Evolutionary conservation across 768 basidiomycete genomes (phyloP).

Genomic region (Amanita rubescens): DNA sequence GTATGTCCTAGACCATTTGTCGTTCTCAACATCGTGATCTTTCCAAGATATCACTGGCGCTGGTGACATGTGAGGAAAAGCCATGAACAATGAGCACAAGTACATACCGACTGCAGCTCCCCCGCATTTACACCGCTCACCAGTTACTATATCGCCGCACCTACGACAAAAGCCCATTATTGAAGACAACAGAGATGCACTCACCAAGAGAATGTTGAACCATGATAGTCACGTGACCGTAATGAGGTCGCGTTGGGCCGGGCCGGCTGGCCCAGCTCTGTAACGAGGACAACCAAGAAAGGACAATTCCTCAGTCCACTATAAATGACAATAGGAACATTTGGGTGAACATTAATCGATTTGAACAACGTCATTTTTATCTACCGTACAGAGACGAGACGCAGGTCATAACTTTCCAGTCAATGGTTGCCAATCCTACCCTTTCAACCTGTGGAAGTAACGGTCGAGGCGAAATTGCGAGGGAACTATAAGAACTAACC

Average conservation of each 20-base stretch:
- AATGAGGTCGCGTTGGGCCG: too few species aligned
- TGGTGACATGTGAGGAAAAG: conserved; percentile 18
- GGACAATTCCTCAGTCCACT: background rate
- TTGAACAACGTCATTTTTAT: background rate
- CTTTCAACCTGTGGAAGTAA: conserved; percentile 43
- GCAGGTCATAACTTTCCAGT: conserved; percentile 24
- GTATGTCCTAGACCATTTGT: conserved; percentile 79
- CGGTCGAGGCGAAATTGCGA: background rate
- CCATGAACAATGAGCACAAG: background rate
- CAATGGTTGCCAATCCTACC: conserved; percentile 58
- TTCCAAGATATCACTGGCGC: conserved; percentile 70
- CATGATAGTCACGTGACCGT: conserved; percentile 6
- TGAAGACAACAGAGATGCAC: conserved; percentile 4
- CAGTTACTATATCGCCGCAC: conserved; percentile 76
- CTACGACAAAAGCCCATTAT: conserved; percentile 79
- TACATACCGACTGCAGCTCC: conserved; percentile 70
- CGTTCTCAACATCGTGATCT: conserved; percentile 32
- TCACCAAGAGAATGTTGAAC: background rate
- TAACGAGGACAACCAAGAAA: background rate
- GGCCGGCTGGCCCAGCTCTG: too few species aligned
- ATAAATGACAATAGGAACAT: background rate
- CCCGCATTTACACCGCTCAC: conserved; percentile 72
- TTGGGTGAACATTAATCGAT: background rate
- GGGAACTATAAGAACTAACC: conserved; percentile 32
- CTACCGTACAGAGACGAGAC: background rate